Evolutionary conservation across 1,284 basidiomycete genomes (phyloP).

Genomic region (Schizopora paradoxa): DNA sequence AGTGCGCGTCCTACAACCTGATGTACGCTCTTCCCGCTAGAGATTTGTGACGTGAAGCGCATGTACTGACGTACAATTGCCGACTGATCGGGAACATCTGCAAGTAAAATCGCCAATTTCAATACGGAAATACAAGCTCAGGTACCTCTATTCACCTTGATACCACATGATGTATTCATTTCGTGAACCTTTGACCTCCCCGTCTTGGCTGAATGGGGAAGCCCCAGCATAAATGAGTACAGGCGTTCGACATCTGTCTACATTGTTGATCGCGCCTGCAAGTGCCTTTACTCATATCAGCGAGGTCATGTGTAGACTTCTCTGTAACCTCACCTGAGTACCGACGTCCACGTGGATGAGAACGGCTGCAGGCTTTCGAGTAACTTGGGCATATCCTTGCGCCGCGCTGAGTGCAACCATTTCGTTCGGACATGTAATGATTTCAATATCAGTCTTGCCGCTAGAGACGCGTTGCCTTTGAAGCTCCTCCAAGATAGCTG

Average conservation of each 20-base stretch:
- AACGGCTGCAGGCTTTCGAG: slow-evolving; percentile 61
- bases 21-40: slow-evolving; percentile 44
- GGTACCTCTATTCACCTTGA: slow-evolving; percentile 59
- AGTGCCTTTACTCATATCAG: slow-evolving; percentile 40
- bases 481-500: slow-evolving; percentile 63
- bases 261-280: slow-evolving; percentile 69
- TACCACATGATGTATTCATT: slow-evolving; percentile 74
- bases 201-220: slow-evolving; percentile 50
- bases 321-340: slow-evolving; percentile 44
- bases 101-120: slow-evolving; percentile 1
- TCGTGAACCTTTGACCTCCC: slow-evolving; percentile 54
- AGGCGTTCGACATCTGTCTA: slow-evolving; percentile 54
- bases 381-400: slow-evolving; percentile 63
- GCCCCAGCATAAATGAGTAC: slow-evolving; percentile 68
- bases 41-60: slow-evolving; percentile 56
- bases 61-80: slow-evolving; percentile 68
- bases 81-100: slow-evolving; percentile 65
- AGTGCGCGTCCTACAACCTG: slow-evolving; percentile 51
- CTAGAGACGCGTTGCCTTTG: slow-evolving; percentile 44
- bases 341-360: slow-evolving; percentile 72
- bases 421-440: slow-evolving; percentile 68
- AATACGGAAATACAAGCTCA: slow-evolving; percentile 1
- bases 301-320: neutral
- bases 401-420: slow-evolving; percentile 71
- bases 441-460: slow-evolving; percentile 38